Conservation (phyloP, 2,329 filamentous ascomycete species). For the Pyricularia sp. region DNA sequence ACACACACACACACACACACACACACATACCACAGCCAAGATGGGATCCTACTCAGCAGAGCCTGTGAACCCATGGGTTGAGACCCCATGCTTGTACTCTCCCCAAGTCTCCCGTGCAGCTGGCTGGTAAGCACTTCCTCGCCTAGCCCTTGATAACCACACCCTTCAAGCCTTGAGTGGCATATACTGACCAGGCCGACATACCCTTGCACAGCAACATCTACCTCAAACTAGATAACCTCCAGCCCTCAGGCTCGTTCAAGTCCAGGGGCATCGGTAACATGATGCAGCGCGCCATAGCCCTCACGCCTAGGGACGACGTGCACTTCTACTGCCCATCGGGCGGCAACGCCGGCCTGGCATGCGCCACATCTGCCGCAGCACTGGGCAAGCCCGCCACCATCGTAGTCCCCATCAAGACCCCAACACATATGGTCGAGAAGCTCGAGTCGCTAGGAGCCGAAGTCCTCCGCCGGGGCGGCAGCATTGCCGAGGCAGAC, state of each 20-base stretch:
- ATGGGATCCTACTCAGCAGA: constrained; percentile 20
- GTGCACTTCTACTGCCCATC: constrained; percentile 65
- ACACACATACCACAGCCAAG: background rate
- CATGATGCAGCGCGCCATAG: constrained; percentile 46
- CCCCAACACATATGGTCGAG: constrained; percentile 56
- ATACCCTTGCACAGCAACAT: constrained; percentile 45
- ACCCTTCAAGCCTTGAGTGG: background rate
- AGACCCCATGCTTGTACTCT: constrained; percentile 60
- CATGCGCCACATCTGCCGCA: constrained; percentile 62
- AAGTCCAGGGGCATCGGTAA: constrained; percentile 71
- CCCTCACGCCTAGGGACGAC: constrained; percentile 23
- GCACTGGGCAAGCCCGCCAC: constrained; percentile 54
- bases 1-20: background rate
- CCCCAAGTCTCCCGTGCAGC: constrained; percentile 53
- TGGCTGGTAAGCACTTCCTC: constrained; percentile 47
- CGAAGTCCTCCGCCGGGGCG: constrained; percentile 56
- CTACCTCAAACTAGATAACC: constrained; percentile 73
- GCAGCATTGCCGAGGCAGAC: constrained; percentile 61
- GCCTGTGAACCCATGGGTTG: constrained; percentile 45
- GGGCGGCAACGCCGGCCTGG: constrained; percentile 73
- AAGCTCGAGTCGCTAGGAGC: constrained; percentile 58
- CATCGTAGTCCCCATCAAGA: constrained; percentile 60
- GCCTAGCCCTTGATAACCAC: background rate
- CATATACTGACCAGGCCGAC: background rate
- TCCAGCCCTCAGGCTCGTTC: constrained; percentile 77